Base-by-base conservation (phyloP, 352 stramenopile species). In the Elongisporangium prolatum region DNA sequence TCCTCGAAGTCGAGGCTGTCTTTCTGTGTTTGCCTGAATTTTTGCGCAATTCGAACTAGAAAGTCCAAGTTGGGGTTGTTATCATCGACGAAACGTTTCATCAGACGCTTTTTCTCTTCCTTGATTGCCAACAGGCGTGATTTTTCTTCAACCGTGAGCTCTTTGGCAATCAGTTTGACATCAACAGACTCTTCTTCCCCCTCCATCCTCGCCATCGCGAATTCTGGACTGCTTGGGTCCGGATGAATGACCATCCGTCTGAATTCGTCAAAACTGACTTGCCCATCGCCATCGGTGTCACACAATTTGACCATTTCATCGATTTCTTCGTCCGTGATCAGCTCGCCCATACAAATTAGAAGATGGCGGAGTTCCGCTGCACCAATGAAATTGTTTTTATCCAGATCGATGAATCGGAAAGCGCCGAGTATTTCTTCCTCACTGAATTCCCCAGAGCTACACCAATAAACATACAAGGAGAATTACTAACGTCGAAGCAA, bases 301-400 rank as follows among this genome's bases (percentile, higher is more conserved):
- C 97, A 91, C 61, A 98, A 86, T 47, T 78, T 75, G 52, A 98
- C 88, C 93, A 98, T 98, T 71, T 89, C 82, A 57, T 97, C 86
- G 10, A 97, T 75, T 56, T 98, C 95, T 54, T 97, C 93, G 60
- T 98, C 93, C 6, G 93, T 98, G 56, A 98, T 93, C 48, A 98
- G 82, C 66, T 98, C 93, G 28, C 95, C 95, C 93, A 98, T 98
- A 65, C 93, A 98, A 38, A 98, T 92, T 1, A 98, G 72, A 52
- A 97, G 81, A 64, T 98, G 95, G 0, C 91, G 81, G 9, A 98
- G 77, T 61, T 98, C 95, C 1, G 88, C 79, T 17, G 93, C 91
- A 13, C 93, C 89, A 49, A 98, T 92, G 65, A 95, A 97, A 13
- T 80, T 83, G 75, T 98, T 98, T 18, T 93, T 91, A 67, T 98